phyloP scores from a whole-genome alignment of 1,139 yeast genomes.

The Blastobotrys raffinosifermentans region DNA sequence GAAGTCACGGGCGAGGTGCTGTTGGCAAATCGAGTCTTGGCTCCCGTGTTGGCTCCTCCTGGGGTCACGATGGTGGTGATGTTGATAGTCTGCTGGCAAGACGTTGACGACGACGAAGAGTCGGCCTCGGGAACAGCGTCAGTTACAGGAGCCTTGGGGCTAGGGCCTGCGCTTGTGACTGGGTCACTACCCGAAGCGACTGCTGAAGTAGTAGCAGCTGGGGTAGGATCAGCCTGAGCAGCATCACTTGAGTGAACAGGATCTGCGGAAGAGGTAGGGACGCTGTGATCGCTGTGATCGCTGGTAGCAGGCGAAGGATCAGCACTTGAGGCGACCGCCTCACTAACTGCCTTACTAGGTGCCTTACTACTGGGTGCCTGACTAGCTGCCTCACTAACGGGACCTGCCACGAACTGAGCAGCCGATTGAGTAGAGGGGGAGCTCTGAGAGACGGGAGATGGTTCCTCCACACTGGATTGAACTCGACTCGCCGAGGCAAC shows the following conservation, averaged over 20 bases:
- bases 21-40: neutral
- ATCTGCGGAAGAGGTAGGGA: too few relatives aligned
- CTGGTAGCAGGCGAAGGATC: too few relatives aligned
- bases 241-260: neutral
- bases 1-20: neutral
- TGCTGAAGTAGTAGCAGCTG: neutral
- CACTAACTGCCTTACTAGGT: too few relatives aligned
- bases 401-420: too few relatives aligned
- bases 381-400: too few relatives aligned
- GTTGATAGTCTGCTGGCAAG: neutral
- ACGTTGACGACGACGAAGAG: neutral
- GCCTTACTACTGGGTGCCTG: too few relatives aligned
- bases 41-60: neutral
- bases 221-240: neutral
- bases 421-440: too few relatives aligned
- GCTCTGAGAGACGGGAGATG: too few relatives aligned
- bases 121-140: neutral
- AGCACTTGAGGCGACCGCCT: too few relatives aligned
- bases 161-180: neutral
- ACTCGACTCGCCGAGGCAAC: neutral
- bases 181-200: neutral
- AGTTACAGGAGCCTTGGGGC: slow-evolving; percentile 4
- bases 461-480: too few relatives aligned
- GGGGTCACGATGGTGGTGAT: neutral
- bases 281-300: too few relatives aligned